Base-by-base conservation (phyloP, 768 basidiomycete genomes). In the Russula vinacea region DNA sequence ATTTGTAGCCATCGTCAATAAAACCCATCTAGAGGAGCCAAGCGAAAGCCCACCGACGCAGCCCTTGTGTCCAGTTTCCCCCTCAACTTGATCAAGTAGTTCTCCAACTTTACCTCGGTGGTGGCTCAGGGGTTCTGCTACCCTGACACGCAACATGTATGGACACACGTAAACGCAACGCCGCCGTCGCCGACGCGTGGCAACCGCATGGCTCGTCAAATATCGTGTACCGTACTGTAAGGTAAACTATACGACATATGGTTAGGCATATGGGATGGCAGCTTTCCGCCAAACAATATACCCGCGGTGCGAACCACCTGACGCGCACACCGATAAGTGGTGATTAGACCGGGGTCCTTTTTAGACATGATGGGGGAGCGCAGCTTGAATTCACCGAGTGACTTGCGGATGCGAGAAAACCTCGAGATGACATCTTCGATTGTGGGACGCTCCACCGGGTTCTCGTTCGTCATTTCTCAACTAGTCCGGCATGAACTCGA, bases 401-500 rank as follows among this genome's bases (percentile, higher is more conserved):
- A 45, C 1, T 49, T 26, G 3, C 69, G 66, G 6, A 76, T 65
- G 10, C 19, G 35, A n/a, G 67, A 62, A 55, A 77, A 77, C 14
- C 72, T 71, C 4, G 37, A 29, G 9, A 73, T 68, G 17, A 77
- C 76, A 10, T 73, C 62, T 35, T 71, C 70, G 40, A 74, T 76
- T 0, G 59, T 66, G 1, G 76, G 77, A 2, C 77, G 72, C 33
- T 72, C 70, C 5, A 53, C 39, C 1, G 77, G 76, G 42, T 76
- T 73, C 0, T 71, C 67, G 45, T 74, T 67, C 0, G 71, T 67
- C 77, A 78, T 78, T 33, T 73, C 73, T 59, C 62, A 1, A 76
- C 65, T 5, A 78, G 70, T 1, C 64, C 64, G 13, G 39, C 66
- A 77, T 73, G 63, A 78, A 76, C 5, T 75, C 74, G 19, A 77